A percentile compares a stretch with the other conserved stretches of the same genome.
Evolutionary conservation across 768 basidiomycete species (phyloP).

Genomic region (Phlebiopsis flavidoalba): DNA sequence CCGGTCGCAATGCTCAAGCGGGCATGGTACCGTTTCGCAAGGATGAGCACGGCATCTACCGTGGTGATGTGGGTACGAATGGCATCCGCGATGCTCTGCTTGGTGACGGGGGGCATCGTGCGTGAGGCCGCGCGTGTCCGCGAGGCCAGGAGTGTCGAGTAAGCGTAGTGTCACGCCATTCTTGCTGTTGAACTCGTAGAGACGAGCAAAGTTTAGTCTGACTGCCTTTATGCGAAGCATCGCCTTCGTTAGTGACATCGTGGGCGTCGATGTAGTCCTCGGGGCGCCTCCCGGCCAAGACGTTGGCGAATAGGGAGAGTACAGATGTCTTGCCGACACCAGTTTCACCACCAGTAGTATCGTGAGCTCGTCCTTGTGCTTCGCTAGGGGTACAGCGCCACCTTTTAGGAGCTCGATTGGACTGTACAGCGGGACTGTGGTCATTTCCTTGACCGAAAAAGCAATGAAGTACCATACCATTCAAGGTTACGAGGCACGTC

Average conservation of each 20-base stretch:
- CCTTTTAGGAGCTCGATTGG: not conserved
- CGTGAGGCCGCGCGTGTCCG: conserved; percentile 24
- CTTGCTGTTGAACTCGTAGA: conserved; percentile 5
- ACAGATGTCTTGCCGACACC: not conserved
- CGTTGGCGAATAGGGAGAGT: not conserved
- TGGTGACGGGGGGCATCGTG: conserved; percentile 23
- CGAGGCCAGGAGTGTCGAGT: conserved; percentile 27
- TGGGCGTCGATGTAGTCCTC: not conserved
- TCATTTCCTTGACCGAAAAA: too few species aligned
- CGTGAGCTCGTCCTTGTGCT: not conserved
- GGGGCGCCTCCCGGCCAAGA: not conserved
- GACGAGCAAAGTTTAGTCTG: conserved; percentile 8
- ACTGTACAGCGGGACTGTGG: not conserved
- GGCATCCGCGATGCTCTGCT: conserved; percentile 20
- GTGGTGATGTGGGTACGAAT: conserved; percentile 16
- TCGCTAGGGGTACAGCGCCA: not conserved
- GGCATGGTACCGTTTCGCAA: conserved; percentile 24
- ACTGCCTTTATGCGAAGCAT: not conserved
- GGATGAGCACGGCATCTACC: conserved; percentile 24
- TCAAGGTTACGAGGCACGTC: too few species aligned
- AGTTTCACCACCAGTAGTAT: not conserved
- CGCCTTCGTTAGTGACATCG: not conserved
- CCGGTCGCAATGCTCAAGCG: conserved; percentile 23
- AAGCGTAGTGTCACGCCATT: conserved; percentile 15
- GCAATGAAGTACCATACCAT: too few species aligned